Evolutionary conservation across 257 asterid species (phyloP).

Genomic region (Plantago elongata): DNA sequence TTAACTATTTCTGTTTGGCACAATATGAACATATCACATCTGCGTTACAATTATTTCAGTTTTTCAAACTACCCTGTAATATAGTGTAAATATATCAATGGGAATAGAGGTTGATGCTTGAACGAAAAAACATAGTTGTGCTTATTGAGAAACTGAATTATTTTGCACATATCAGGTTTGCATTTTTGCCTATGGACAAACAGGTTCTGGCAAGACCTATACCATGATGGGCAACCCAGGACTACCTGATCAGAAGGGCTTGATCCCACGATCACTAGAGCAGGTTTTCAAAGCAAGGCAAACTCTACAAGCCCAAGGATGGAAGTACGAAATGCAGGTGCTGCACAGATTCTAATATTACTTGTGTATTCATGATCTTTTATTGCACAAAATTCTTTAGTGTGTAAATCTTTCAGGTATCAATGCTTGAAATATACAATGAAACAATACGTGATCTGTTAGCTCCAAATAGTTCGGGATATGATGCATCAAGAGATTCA

Average conservation of each 20-base stretch:
- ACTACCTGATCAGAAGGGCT: constrained; percentile 60
- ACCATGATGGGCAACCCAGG: constrained; percentile 98
- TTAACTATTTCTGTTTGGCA: too few relatives aligned
- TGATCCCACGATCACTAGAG: constrained; percentile 86
- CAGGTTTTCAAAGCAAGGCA: constrained; percentile 90
- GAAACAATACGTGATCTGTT: constrained; percentile 86
- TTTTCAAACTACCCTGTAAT: too few relatives aligned
- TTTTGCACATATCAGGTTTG: constrained; percentile 58
- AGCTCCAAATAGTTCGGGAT: constrained; percentile 51
- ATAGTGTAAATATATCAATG: not conserved
- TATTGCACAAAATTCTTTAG: constrained; percentile 6
- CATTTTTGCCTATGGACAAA: constrained; percentile 96
- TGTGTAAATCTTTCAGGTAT: constrained; percentile 43
- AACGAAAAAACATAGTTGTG: not conserved
- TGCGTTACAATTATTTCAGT: too few relatives aligned
- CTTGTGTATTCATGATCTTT: not conserved
- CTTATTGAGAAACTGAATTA: constrained; percentile 10
- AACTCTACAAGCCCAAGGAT: constrained; percentile 77
- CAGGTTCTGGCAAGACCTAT: constrained; percentile 94
- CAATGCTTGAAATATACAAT: constrained; percentile 97
- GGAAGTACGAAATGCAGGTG: constrained; percentile 99
- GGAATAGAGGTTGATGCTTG: not conserved
- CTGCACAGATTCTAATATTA: constrained; percentile 9
- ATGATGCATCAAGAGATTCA: constrained; percentile 49
- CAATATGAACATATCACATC: too few relatives aligned